Evolutionary conservation across 2,329 filamentous ascomycete genomes (phyloP).

Genomic region (Coleophoma crateriformis): DNA sequence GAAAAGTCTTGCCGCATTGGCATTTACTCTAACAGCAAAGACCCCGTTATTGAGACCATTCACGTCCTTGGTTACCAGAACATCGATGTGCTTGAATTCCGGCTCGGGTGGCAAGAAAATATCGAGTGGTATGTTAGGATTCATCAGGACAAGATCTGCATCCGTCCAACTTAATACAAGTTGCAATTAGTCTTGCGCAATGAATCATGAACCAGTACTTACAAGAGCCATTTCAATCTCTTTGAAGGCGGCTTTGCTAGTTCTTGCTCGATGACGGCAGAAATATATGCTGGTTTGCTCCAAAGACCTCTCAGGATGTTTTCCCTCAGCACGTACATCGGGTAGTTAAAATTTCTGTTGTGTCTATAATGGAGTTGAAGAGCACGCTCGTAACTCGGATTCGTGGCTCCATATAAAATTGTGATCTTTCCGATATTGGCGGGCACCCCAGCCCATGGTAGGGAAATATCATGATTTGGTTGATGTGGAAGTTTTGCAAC

Average conservation of each 20-base stretch:
- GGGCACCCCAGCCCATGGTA: not conserved
- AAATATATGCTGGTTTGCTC: slow-evolving; percentile 4
- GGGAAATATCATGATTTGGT: too few relatives aligned
- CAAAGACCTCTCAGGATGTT: slow-evolving; percentile 1
- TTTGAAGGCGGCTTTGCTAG: slow-evolving; percentile 1
- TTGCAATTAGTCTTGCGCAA: too few relatives aligned
- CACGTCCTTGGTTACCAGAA: slow-evolving; percentile 30
- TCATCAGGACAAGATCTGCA: slow-evolving; percentile 33
- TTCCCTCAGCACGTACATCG: slow-evolving; percentile 2
- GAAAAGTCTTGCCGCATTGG: slow-evolving; percentile 30
- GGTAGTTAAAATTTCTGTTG: not conserved
- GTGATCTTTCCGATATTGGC: not conserved
- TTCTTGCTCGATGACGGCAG: slow-evolving; percentile 1
- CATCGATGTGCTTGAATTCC: slow-evolving; percentile 27
- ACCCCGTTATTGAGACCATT: slow-evolving; percentile 35
- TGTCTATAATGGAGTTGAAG: slow-evolving; percentile 2
- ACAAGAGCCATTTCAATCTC: slow-evolving; percentile 5
- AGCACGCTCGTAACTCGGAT: slow-evolving; percentile 2
- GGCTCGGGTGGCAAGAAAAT: slow-evolving; percentile 29
- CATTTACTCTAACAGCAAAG: slow-evolving; percentile 30
- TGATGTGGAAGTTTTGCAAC: too few relatives aligned
- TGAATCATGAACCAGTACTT: not conserved
- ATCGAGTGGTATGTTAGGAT: slow-evolving; percentile 31
- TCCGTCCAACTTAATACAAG: slow-evolving; percentile 28
- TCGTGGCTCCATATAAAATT: not conserved